Percentiles rank a stretch among this genome's conserved stretches.
These are phyloP conservation scores for Leishmania tropica DNA, from an alignment of 208 protist genomes.

Conservation along the genomic window DNA sequence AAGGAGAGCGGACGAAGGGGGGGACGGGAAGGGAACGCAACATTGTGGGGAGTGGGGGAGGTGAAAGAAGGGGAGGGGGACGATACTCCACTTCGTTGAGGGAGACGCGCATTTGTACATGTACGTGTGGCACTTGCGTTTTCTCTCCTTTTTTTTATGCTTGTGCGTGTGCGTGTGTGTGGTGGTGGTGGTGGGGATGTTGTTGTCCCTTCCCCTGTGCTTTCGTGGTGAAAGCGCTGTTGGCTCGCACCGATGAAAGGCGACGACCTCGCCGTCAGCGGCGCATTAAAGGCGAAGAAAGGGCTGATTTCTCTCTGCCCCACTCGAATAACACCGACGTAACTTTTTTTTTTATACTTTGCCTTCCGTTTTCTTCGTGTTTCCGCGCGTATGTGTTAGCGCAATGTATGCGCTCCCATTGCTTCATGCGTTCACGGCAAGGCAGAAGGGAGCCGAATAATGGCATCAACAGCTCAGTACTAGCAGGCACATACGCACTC, in stretches of 20 bases:
- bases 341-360: neutral
- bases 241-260: neutral
- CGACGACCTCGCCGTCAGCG: neutral
- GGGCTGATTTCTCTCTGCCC: neutral
- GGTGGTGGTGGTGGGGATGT: no score
- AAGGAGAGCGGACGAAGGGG: neutral
- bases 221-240: neutral
- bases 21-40: neutral
- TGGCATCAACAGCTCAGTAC: slow-evolving; percentile 6
- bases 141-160: neutral
- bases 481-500: neutral
- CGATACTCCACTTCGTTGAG: neutral
- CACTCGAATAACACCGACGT: slow-evolving; percentile 1
- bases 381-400: neutral
- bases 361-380: slow-evolving; percentile 8
- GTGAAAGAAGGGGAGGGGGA: neutral
- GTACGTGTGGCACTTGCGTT: neutral
- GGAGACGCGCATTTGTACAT: neutral
- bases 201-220: neutral
- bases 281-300: neutral
- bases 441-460: neutral
- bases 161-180: no score
- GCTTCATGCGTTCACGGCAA: neutral
- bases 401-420: neutral
- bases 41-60: neutral